Conservation (phyloP, 2,329 filamentous ascomycete genomes). For the Phialophora tarda region DNA sequence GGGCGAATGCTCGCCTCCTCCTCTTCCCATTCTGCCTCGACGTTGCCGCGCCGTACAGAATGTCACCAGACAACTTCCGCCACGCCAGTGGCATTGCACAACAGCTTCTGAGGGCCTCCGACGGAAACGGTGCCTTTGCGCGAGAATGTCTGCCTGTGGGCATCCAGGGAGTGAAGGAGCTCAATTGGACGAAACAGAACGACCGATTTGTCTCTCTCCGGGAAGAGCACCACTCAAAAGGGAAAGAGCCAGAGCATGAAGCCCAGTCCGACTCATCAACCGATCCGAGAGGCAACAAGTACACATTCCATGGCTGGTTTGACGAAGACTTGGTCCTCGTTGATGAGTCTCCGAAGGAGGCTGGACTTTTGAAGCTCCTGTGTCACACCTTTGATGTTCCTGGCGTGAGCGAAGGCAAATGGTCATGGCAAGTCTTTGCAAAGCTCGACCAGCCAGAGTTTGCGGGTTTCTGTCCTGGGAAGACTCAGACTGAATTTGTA, state of each 20-base stretch:
- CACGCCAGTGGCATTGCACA: neutral
- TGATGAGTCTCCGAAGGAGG: neutral
- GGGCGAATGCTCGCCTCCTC: neutral
- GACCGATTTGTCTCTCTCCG: neutral
- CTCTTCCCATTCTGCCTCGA: neutral
- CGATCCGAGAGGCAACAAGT: neutral
- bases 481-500: neutral
- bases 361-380: neutral
- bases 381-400: neutral
- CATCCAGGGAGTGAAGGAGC: neutral
- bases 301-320: neutral
- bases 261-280: neutral
- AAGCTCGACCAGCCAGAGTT: neutral
- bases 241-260: neutral
- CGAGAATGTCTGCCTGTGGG: neutral
- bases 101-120: neutral
- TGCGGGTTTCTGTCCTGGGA: neutral
- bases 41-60: neutral
- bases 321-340: neutral
- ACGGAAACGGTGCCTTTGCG: neutral
- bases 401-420: neutral
- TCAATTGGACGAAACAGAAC: conserved; percentile 1
- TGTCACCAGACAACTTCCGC: neutral
- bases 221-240: neutral
- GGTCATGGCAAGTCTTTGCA: neutral